Conservation (phyloP, 371 early-diverging fungal species). For the Entomophthora muscae region DNA sequence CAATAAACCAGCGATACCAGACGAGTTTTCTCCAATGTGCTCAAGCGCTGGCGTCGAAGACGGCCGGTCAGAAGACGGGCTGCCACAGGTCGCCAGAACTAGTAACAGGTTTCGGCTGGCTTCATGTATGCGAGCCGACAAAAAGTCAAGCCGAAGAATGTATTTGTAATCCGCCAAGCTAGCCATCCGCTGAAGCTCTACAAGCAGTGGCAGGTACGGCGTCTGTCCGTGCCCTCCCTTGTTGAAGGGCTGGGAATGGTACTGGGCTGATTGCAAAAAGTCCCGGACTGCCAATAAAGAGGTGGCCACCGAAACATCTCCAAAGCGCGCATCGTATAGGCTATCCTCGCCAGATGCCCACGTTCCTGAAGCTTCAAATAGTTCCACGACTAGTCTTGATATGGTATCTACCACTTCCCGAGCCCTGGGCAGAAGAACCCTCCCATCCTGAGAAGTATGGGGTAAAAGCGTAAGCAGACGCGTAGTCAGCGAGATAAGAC, state of each 20-base stretch:
- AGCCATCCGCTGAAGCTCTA: conserved; percentile 1
- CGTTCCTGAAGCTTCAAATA: not conserved
- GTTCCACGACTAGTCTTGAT: not conserved
- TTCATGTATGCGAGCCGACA: not conserved
- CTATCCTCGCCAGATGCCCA: not conserved
- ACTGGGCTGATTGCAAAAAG: not conserved
- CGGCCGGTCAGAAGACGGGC: not conserved
- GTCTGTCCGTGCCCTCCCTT: not conserved
- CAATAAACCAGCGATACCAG: not conserved
- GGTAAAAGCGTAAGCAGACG: not conserved
- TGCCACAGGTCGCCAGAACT: not conserved
- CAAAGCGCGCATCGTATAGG: not conserved
- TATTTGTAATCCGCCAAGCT: not conserved
- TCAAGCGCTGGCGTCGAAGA: not conserved
- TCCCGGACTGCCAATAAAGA: not conserved
- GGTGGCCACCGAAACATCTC: not conserved
- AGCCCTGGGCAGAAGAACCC: not conserved
- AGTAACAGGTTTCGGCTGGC: not conserved
- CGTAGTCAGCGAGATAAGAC: not conserved
- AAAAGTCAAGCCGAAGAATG: not conserved
- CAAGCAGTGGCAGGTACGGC: not conserved
- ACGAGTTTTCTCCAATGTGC: not conserved
- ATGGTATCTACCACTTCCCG: not conserved
- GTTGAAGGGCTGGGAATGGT: conserved; percentile 1
- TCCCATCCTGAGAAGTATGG: not conserved